Percentiles rank a stretch among this genome's conserved stretches.
Conservation (phyloP, 495 filamentous ascomycete species). For the Lasiosphaeris hirsuta region DNA sequence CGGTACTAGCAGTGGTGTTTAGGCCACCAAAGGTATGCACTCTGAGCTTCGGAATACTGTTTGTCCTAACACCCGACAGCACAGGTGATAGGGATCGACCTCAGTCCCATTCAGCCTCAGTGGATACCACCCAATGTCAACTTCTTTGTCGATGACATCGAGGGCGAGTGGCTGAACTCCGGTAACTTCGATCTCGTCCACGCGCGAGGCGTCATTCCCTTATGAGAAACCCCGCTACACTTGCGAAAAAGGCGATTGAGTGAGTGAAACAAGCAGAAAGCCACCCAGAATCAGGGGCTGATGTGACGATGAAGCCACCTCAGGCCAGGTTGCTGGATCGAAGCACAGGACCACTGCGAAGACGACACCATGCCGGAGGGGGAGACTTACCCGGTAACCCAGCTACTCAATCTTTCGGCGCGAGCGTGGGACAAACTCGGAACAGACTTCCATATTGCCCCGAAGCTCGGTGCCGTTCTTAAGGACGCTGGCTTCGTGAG, state of each 20-base stretch:
- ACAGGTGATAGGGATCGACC: constrained; percentile 30
- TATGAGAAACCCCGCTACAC: constrained; percentile 40
- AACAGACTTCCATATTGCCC: constrained; percentile 46
- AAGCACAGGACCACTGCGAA: constrained; percentile 47
- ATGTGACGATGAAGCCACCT: constrained; percentile 22
- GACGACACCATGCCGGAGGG: constrained; percentile 36
- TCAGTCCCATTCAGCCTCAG: constrained; percentile 37
- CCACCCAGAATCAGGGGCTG: constrained; percentile 22
- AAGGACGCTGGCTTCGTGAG: constrained; percentile 58
- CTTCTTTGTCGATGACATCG: constrained; percentile 43
- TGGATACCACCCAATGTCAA: constrained; percentile 37
- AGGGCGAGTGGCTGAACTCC: constrained; percentile 34
- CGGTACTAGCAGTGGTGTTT: constrained; percentile 59
- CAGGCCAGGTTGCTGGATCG: constrained; percentile 51
- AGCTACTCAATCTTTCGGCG: constrained; percentile 28
- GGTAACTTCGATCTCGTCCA: constrained; percentile 37
- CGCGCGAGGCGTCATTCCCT: constrained; percentile 34
- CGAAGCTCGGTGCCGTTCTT: constrained; percentile 43
- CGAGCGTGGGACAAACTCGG: constrained; percentile 24
- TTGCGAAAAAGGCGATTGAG: neutral
- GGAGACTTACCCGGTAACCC: constrained; percentile 28
- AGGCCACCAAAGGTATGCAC: constrained; percentile 58
- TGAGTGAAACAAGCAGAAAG: no score
- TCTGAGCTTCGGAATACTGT: constrained; percentile 32
- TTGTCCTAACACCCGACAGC: constrained; percentile 35